phyloP scores from a whole-genome alignment of 495 filamentous ascomycete species.

The Aspergillus nanangensis region DNA sequence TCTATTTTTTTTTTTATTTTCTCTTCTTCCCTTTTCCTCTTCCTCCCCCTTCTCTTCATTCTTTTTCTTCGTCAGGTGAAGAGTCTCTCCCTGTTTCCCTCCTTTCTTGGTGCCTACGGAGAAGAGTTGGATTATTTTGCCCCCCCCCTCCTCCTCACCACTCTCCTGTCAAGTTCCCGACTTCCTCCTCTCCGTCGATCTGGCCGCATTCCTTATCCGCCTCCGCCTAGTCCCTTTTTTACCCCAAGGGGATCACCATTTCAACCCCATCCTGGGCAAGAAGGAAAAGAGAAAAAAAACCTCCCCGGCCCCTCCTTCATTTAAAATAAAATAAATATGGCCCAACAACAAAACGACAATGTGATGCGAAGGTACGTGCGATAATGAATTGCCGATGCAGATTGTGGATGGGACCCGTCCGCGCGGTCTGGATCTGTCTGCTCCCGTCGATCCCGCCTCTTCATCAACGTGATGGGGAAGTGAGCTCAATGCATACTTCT shows the following conservation, averaged over 20 bases:
- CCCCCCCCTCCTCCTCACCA: neutral
- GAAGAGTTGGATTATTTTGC: too few relatives aligned
- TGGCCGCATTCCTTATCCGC: neutral
- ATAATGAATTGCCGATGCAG: neutral
- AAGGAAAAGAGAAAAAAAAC: too few relatives aligned
- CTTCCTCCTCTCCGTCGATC: neutral
- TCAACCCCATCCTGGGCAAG: conserved; percentile 4
- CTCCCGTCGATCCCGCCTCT: neutral
- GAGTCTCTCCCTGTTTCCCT: too few relatives aligned
- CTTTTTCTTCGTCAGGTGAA: neutral
- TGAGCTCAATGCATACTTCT: neutral
- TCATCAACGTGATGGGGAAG: neutral
- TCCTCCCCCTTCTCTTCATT: neutral
- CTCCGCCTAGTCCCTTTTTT: conserved; percentile 4
- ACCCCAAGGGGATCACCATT: conserved; percentile 5
- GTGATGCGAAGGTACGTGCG: conserved; percentile 66
- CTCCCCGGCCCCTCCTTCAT: too few relatives aligned
- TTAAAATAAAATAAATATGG: too few relatives aligned
- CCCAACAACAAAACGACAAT: conserved; percentile 60
- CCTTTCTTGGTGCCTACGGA: too few relatives aligned
- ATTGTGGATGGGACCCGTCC: neutral
- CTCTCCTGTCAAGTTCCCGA: neutral
- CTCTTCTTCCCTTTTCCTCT: conserved; percentile 4
- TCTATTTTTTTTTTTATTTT: conserved; percentile 8
- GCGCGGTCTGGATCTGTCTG: neutral